Conservation (phyloP, 2,329 filamentous ascomycete genomes). For the Colletotrichum echinochloae region DNA sequence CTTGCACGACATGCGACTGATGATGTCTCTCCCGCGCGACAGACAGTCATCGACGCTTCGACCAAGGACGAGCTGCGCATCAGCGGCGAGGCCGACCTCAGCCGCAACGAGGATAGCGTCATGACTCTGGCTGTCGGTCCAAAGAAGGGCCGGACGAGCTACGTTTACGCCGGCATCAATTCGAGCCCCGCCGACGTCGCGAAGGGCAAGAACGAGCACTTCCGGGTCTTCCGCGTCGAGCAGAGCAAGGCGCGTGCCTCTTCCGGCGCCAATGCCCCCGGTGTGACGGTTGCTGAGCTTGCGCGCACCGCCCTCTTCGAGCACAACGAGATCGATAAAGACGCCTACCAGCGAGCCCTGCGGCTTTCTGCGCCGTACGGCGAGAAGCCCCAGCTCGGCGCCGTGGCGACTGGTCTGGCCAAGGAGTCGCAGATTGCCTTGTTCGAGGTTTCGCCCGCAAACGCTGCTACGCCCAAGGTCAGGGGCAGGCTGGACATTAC, state of each 20-base stretch:
- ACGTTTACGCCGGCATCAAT: constrained; percentile 84
- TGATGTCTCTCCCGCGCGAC: constrained; percentile 17
- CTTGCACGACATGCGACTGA: constrained; percentile 29
- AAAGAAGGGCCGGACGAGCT: constrained; percentile 55
- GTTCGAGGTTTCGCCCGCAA: constrained; percentile 74
- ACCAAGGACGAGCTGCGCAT: constrained; percentile 72
- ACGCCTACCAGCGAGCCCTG: constrained; percentile 70
- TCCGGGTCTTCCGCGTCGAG: constrained; percentile 78
- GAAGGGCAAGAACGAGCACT: constrained; percentile 84
- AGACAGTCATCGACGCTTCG: constrained; percentile 80
- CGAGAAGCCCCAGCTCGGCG: constrained; percentile 71
- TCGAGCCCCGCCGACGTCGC: constrained; percentile 78
- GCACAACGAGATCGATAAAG: constrained; percentile 60
- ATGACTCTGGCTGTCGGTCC: constrained; percentile 81
- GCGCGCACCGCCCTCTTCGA: constrained; percentile 66
- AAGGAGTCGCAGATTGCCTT: constrained; percentile 82
- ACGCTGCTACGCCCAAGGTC: constrained; percentile 59
- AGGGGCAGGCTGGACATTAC: constrained; percentile 63
- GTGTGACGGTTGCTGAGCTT: constrained; percentile 61
- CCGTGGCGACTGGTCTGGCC: constrained; percentile 81
- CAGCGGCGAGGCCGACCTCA: constrained; percentile 80
- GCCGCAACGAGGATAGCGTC: constrained; percentile 88
- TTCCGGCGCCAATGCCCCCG: constrained; percentile 46
- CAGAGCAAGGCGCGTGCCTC: constrained; percentile 52
- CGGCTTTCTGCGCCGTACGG: constrained; percentile 63